Evolutionary conservation across 139 green algal species (phyloP).

Genomic region (Chlorella vulgaris): DNA sequence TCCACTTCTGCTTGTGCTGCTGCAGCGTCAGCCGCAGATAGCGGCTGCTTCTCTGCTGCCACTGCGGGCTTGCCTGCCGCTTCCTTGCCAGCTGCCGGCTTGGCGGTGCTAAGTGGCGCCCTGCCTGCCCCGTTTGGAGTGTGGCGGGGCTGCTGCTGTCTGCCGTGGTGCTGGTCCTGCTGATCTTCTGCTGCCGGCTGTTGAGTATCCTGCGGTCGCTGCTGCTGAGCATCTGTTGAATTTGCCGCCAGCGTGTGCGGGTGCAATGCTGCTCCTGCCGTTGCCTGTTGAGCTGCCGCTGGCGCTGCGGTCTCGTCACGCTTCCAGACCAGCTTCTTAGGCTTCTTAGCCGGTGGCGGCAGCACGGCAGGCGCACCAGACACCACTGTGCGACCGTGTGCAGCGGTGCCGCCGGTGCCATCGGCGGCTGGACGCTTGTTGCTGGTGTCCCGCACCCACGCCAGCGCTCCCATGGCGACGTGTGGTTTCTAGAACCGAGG

Average conservation of each 20-base stretch:
- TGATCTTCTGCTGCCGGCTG: not conserved
- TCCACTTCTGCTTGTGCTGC: slow-evolving; percentile 1
- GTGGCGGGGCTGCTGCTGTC: not conserved
- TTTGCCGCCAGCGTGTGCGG: not conserved
- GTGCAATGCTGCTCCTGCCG: not conserved
- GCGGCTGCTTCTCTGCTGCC: not conserved
- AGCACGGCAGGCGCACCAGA: slow-evolving; percentile 23
- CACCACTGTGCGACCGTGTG: slow-evolving; percentile 8
- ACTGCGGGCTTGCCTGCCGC: not conserved
- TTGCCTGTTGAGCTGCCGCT: not conserved
- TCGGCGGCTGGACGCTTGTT: not conserved
- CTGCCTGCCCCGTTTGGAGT: no score
- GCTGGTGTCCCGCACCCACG: slow-evolving; percentile 28
- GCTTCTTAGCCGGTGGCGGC: slow-evolving; percentile 18
- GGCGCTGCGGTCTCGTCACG: not conserved
- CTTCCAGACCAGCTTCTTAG: slow-evolving; percentile 30
- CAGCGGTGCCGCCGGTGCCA: not conserved
- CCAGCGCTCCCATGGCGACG: slow-evolving; percentile 15
- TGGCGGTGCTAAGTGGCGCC: not conserved
- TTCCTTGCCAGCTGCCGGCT: not conserved
- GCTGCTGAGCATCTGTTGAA: not conserved
- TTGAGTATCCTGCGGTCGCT: not conserved
- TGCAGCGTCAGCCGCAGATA: not conserved
- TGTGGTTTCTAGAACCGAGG: not conserved
- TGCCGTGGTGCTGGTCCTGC: slow-evolving; percentile 4